phyloP scores from a whole-genome alignment of 257 asterid genomes.

The Anisodus acutangulus region DNA sequence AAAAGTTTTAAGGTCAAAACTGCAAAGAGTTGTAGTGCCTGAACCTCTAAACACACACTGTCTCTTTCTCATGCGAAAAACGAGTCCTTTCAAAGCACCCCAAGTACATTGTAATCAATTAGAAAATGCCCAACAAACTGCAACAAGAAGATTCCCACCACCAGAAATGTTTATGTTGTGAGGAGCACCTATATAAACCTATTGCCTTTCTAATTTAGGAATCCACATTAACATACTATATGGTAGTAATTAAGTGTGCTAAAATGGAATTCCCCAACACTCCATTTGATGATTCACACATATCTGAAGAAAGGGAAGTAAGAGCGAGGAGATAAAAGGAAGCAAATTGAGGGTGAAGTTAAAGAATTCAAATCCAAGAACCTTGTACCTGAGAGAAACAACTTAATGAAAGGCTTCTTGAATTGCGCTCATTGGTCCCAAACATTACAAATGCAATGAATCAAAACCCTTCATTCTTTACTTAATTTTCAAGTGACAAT shows the following conservation, averaged over 20 bases:
- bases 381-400: conserved; percentile 68
- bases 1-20: conserved; percentile 26
- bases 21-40: not conserved
- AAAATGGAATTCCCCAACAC: conserved; percentile 37
- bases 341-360: conserved; percentile 35
- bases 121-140: conserved; percentile 71
- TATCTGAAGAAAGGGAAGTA: conserved; percentile 31
- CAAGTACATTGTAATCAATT: conserved; percentile 46
- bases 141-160: conserved; percentile 74
- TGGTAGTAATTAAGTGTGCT: conserved; percentile 13
- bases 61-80: conserved; percentile 58
- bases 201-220: conserved; percentile 6
- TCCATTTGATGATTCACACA: conserved; percentile 34
- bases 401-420: conserved; percentile 64
- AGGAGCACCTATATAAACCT: conserved; percentile 46
- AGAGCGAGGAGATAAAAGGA: conserved; percentile 41
- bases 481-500: not conserved
- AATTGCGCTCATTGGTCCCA: conserved; percentile 80
- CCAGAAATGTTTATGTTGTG: conserved; percentile 44
- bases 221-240: not conserved
- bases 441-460: conserved; percentile 76
- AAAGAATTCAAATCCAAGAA: conserved; percentile 69
- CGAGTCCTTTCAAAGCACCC: conserved; percentile 55
- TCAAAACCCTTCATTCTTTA: not conserved
- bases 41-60: conserved; percentile 1